Base-by-base conservation (phyloP, 1,284 basidiomycete species). In the Pascua sp. region DNA sequence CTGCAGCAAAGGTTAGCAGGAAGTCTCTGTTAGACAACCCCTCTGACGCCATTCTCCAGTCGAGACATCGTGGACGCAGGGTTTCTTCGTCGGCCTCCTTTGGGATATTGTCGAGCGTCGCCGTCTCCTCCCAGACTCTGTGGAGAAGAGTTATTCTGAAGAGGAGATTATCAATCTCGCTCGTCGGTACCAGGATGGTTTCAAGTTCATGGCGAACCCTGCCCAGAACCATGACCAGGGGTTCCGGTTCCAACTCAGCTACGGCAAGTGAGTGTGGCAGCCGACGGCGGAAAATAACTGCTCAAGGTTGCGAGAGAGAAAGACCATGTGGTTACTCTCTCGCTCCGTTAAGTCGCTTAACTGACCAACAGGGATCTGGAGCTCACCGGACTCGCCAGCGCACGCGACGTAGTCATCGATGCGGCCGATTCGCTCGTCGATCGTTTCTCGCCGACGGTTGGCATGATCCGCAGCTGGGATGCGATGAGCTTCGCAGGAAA, bases 141-240 rank as follows among this genome's bases (percentile, higher is more conserved):
- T 70, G 24, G 62, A 58, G 8, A 17, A 53, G 5, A 50, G 49
- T 10, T 70, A 68, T 51, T 47, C 53, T 17, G 59, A 62, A 36
- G 62, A 66, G 7, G 67, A 70, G 47, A 42, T 73, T 9, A 55
- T 64, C 15, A 40, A 50, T 11, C 62, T 70, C 12, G 70, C 69
- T 0, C 55, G 68, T 37, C 55, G 63, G 55, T 73, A 60, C 49
- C 70, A 72, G 55, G 63, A 58, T 11, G 55, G 55, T n/a, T 72
- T 69, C 57, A 56, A 59, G 24, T 52, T 60, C 24, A 43, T 64
- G 42, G 65, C 64, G 8, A 50, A 64, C 32, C 66, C 62, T 4
- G 64, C 63, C 16, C 42, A 46, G 36, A 73, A 73, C 55, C 72
- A 73, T 49, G 70, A 73, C 61, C 71, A 73, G 49, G 71, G 71